phyloP scores from a whole-genome alignment of 805 yeast species.

The Candida pini region DNA sequence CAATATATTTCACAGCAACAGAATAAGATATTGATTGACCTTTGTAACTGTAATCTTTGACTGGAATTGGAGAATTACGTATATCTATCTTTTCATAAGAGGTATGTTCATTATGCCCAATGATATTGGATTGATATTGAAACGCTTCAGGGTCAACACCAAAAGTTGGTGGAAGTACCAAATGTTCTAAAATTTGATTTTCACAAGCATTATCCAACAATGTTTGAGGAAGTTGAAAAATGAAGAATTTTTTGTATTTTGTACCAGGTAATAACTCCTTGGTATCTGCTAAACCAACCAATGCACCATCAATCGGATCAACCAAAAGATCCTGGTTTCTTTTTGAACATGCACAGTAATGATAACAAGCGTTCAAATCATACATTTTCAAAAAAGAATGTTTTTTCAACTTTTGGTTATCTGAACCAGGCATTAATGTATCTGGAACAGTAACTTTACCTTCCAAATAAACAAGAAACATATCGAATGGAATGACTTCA shows the following conservation, averaged over 20 bases:
- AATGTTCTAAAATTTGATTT: constrained; percentile 32
- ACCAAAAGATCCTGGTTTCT: constrained; percentile 10
- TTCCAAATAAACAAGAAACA: constrained; percentile 54
- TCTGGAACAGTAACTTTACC: constrained; percentile 34
- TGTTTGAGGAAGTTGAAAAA: constrained; percentile 48
- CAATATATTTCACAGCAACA: constrained; percentile 51
- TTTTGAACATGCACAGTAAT: constrained; percentile 28
- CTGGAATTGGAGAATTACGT: constrained; percentile 49
- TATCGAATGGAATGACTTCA: constrained; percentile 48
- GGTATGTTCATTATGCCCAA: constrained; percentile 38
- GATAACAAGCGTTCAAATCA: constrained; percentile 49
- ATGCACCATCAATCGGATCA: constrained; percentile 24
- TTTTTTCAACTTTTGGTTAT: constrained; percentile 6
- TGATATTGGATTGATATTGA: constrained; percentile 20
- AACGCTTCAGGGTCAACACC: constrained; percentile 30
- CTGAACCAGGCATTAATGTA: constrained; percentile 1
- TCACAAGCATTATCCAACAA: constrained; percentile 50
- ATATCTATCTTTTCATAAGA: too few relatives aligned
- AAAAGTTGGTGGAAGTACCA: constrained; percentile 35
- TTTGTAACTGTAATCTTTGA: constrained; percentile 39
- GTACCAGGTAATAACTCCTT: constrained; percentile 40
- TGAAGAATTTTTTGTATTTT: constrained; percentile 50
- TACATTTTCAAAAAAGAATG: constrained; percentile 41
- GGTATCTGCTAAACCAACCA: constrained; percentile 38
- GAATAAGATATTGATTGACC: constrained; percentile 44